phyloP scores from a whole-genome alignment of 1,284 basidiomycete species.

The Exobasidium cylindrosporum region DNA sequence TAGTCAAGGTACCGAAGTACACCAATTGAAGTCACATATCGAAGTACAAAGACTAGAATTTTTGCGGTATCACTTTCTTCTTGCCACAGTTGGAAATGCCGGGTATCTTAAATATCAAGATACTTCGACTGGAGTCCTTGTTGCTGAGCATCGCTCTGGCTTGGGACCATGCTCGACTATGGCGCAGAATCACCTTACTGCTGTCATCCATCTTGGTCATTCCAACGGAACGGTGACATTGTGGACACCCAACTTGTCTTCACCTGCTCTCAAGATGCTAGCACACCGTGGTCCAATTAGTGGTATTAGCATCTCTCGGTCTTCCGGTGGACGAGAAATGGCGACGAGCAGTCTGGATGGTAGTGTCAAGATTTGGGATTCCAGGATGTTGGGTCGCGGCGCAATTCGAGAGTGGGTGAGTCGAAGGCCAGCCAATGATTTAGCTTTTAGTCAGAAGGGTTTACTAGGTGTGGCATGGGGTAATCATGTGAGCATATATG shows the following conservation, averaged over 20 bases:
- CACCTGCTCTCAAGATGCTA: constrained; percentile 84
- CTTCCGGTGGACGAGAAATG: constrained; percentile 76
- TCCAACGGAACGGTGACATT: constrained; percentile 74
- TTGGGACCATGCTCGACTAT: constrained; percentile 76
- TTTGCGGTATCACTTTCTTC: constrained; percentile 91
- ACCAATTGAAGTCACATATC: constrained; percentile 69
- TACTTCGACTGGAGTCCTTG: constrained; percentile 83
- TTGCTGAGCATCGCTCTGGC: constrained; percentile 73
- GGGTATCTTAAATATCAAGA: constrained; percentile 97
- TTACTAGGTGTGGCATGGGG: constrained; percentile 78
- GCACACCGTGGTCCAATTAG: constrained; percentile 86
- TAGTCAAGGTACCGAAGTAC: constrained; percentile 82
- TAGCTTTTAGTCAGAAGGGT: constrained; percentile 67
- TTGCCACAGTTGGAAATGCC: constrained; percentile 77
- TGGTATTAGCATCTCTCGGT: constrained; percentile 75
- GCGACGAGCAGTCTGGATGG: constrained; percentile 85
- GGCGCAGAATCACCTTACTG: constrained; percentile 84
- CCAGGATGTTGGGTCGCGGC: constrained; percentile 80
- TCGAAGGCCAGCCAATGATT: constrained; percentile 58
- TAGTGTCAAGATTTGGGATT: constrained; percentile 90
- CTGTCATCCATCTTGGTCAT: constrained; percentile 89
- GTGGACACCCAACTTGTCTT: constrained; percentile 91
- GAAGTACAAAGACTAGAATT: constrained; percentile 90
- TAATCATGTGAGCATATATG: constrained; percentile 68
- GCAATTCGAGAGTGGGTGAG: constrained; percentile 76